Evolutionary conservation across 371 early-diverging fungal species (phyloP), one percentile per base, ranked within the genome.

Genomic region (Basidiobolus heterosporus): DNA sequence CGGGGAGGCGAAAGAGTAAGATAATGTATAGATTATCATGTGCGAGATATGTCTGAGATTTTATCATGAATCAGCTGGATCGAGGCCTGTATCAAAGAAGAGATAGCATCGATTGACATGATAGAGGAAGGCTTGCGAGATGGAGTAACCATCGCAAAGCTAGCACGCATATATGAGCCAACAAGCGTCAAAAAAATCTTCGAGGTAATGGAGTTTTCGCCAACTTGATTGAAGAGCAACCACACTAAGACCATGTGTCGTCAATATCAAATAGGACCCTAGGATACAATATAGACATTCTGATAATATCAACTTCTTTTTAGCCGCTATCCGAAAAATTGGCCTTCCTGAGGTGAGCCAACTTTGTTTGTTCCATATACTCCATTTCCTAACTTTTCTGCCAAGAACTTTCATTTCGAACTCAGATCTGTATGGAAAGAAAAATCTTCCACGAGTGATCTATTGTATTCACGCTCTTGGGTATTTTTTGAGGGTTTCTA

Each of bases 401-500:
- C 16, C 3, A 50, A 69, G 59, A 80, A 87, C 52, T 99, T 98
- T 70, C 80, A 87, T 58, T 99, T 99, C 70, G 99, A 98, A 62
- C 65, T 92, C 95, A 0, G 99, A 99, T 67, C 66, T 98, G 11
- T 99, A 99, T 65, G 98, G 98, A 49, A 85, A 88, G 65, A 99
- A 98, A 64, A 99, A 99, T 64, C 87, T 99, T 60, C 99, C 99
- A 18, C 92, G 91, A 59, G 99, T 99, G 8, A 93, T 99, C 52
- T 99, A 98, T 64, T 98, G 98, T 66, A 82, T 99, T 44, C 99
- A 99, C 59, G 99, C 99, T 0, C 77, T 99, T 38, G 92, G 85
- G 78, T 85, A 72, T 47, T 13, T 21, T n/a, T 15, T 16, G 16
- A 43, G 21, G 21, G 37, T 13, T 6, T 22, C 38, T 38, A 35